A percentile compares a stretch with the other conserved stretches of the same genome.
phyloP scores from a whole-genome alignment of 495 filamentous ascomycete genomes.

The Penicillium diatomitis region DNA sequence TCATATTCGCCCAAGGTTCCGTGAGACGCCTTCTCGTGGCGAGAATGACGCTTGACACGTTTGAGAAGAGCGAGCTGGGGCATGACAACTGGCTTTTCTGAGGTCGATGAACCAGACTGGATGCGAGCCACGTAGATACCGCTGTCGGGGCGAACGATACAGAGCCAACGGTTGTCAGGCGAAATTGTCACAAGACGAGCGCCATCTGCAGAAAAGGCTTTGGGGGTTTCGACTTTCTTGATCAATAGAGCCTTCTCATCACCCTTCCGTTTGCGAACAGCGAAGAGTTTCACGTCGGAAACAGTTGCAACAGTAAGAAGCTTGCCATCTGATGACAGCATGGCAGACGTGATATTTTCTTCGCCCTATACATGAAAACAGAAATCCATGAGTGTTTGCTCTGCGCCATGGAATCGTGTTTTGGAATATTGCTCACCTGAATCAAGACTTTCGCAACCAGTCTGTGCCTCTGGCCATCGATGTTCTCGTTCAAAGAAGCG shows the following conservation, averaged over 20 bases:
- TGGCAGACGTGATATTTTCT: slow-evolving; percentile 76
- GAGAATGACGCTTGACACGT: slow-evolving; percentile 47
- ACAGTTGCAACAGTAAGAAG: slow-evolving; percentile 70
- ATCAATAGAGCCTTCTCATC: slow-evolving; percentile 49
- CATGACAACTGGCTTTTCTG: slow-evolving; percentile 35
- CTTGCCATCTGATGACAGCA: slow-evolving; percentile 62
- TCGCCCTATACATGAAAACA: slow-evolving; percentile 48
- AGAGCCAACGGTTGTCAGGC: slow-evolving; percentile 48
- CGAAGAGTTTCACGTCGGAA: slow-evolving; percentile 71
- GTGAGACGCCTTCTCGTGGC: slow-evolving; percentile 43
- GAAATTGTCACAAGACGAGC: slow-evolving; percentile 54
- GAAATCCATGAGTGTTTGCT: slow-evolving; percentile 1
- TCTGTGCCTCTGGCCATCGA: slow-evolving; percentile 40
- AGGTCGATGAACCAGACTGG: slow-evolving; percentile 20
- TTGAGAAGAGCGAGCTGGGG: slow-evolving; percentile 44
- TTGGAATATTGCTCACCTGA: slow-evolving; percentile 24
- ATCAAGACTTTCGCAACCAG: slow-evolving; percentile 65
- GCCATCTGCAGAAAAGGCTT: slow-evolving; percentile 41
- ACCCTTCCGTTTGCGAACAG: slow-evolving; percentile 33
- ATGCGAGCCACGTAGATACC: slow-evolving; percentile 40
- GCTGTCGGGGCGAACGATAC: slow-evolving; percentile 42
- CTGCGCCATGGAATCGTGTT: too few relatives aligned
- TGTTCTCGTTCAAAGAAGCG: slow-evolving; percentile 31
- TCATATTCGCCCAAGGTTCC: slow-evolving; percentile 73
- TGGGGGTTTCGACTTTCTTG: slow-evolving; percentile 54